Conservation (phyloP, 1,284 basidiomycete species). For the Leucoagaricus sp. region DNA sequence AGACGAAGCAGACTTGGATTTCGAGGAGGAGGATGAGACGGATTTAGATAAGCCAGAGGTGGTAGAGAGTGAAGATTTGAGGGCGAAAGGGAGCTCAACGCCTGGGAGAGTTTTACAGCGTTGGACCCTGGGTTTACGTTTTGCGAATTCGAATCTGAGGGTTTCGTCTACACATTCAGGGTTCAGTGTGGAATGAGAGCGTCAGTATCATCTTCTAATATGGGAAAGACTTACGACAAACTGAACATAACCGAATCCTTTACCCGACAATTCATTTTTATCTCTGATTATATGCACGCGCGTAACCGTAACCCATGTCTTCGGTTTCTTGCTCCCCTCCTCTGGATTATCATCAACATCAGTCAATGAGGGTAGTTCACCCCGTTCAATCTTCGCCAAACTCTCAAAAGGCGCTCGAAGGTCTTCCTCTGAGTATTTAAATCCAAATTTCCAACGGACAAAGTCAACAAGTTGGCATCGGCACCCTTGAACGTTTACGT, state of each 20-base stretch:
- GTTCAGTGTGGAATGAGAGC: constrained; percentile 52
- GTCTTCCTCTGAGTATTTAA: constrained; percentile 90
- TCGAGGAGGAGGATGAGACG: no score
- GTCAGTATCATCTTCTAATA: neutral
- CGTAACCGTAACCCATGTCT: constrained; percentile 79
- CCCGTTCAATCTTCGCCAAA: constrained; percentile 75
- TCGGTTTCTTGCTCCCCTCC: constrained; percentile 37
- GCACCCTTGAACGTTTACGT: constrained; percentile 23
- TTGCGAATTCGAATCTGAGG: constrained; percentile 84
- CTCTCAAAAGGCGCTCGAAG: constrained; percentile 87
- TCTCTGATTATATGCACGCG: constrained; percentile 90
- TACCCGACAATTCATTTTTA: constrained; percentile 91
- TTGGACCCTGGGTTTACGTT: constrained; percentile 86
- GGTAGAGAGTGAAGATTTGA: constrained; percentile 13
- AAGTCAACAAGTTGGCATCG: constrained; percentile 78
- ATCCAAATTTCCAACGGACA: constrained; percentile 94
- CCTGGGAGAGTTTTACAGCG: constrained; percentile 71
- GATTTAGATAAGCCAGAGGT: constrained; percentile 8
- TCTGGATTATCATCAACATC: constrained; percentile 16
- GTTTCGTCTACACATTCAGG: constrained; percentile 89
- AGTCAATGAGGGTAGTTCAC: constrained; percentile 40
- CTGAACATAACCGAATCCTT: constrained; percentile 95
- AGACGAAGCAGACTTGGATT: constrained; percentile 17
- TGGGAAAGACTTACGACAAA: constrained; percentile 63
- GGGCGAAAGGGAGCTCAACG: constrained; percentile 20